phyloP scores from a whole-genome alignment of 768 basidiomycete genomes.

The Boletus reticulatus region DNA sequence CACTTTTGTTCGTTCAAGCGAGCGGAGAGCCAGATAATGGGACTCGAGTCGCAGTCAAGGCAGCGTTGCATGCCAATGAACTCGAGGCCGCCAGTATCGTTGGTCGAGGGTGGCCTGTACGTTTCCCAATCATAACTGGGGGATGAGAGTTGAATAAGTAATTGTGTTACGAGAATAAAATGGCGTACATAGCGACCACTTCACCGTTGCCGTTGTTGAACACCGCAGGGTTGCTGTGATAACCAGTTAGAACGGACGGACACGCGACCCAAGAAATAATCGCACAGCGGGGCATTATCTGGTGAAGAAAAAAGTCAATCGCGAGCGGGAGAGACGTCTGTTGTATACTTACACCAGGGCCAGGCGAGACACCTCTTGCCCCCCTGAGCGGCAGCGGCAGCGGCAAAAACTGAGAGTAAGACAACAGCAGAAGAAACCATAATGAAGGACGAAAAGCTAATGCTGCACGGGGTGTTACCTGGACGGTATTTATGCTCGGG shows the following conservation, averaged over 20 bases:
- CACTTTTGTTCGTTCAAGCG: slow-evolving; percentile 33
- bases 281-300: slow-evolving; percentile 34
- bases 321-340: neutral
- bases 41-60: slow-evolving; percentile 36
- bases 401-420: slow-evolving; percentile 16
- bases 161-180: neutral
- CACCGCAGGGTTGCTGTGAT: slow-evolving; percentile 25
- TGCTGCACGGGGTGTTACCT: neutral
- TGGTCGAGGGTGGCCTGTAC: slow-evolving; percentile 32
- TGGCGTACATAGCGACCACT: slow-evolving; percentile 33
- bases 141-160: neutral
- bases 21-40: slow-evolving; percentile 27
- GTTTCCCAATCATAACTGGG: slow-evolving; percentile 40
- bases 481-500: slow-evolving; percentile 12
- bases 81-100: slow-evolving; percentile 35
- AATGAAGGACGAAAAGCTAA: neutral
- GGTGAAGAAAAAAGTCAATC: neutral
- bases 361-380: slow-evolving; percentile 39
- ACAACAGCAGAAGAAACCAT: slow-evolving; percentile 22
- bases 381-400: slow-evolving; percentile 17
- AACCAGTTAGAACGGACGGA: neutral
- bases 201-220: slow-evolving; percentile 33
- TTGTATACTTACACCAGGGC: slow-evolving; percentile 31
- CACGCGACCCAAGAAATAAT: neutral
- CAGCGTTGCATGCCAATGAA: slow-evolving; percentile 42